phyloP scores from a whole-genome alignment of 805 yeast species.

The Metahyphopichia silvanorum region DNA sequence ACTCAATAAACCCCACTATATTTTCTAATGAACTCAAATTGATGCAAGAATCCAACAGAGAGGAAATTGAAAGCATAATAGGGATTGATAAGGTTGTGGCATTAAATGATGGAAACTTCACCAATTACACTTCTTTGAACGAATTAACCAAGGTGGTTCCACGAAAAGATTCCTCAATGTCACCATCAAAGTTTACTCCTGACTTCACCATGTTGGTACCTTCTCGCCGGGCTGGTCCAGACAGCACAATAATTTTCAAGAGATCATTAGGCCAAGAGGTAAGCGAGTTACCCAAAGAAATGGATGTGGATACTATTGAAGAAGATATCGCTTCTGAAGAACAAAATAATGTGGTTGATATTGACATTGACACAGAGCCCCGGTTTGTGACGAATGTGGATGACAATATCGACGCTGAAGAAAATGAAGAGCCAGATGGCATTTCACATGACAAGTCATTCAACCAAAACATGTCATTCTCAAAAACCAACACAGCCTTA shows the following conservation, averaged over 20 bases:
- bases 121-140: slow-evolving; percentile 14
- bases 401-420: background rate
- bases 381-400: too few relatives aligned
- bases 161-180: slow-evolving; percentile 3
- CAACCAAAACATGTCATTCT: too few relatives aligned
- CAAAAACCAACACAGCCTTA: too few relatives aligned
- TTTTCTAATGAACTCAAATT: slow-evolving; percentile 24
- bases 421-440: background rate
- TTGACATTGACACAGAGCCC: slow-evolving; percentile 55
- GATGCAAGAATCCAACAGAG: slow-evolving; percentile 18
- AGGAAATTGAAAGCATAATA: slow-evolving; percentile 30
- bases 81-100: slow-evolving; percentile 22
- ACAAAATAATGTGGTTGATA: slow-evolving; percentile 50
- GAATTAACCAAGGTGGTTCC: slow-evolving; percentile 33
- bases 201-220: slow-evolving; percentile 34
- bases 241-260: slow-evolving; percentile 1
- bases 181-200: slow-evolving; percentile 27
- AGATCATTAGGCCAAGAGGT: background rate
- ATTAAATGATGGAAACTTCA: background rate
- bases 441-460: slow-evolving; percentile 1
- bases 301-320: background rate
- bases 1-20: slow-evolving; percentile 23
- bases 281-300: background rate
- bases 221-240: slow-evolving; percentile 2
- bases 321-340: slow-evolving; percentile 6